Evolutionary conservation across 2,329 filamentous ascomycete genomes (phyloP).

Genomic region (Scolecobasidium constrictum): DNA sequence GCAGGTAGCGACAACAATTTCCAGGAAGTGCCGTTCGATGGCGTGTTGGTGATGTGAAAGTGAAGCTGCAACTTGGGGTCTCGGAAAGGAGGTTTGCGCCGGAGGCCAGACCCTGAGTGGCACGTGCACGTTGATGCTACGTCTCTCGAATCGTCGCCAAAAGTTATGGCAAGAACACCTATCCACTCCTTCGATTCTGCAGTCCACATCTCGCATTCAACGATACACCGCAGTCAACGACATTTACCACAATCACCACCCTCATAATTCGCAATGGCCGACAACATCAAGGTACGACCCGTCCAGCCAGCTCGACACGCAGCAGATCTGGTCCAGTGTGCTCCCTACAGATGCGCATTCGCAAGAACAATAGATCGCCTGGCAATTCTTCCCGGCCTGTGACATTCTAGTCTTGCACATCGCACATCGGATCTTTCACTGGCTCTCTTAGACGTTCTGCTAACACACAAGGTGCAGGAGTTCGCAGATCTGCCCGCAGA

Average conservation of each 20-base stretch:
- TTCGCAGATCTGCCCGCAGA: conserved; percentile 10
- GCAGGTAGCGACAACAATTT: not conserved
- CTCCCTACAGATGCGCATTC: no score
- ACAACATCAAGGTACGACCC: conserved; percentile 9
- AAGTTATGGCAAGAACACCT: no score
- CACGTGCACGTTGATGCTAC: no score
- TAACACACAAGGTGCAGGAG: conserved; percentile 7
- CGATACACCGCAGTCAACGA: no score
- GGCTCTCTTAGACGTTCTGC: not conserved
- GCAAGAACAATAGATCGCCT: no score
- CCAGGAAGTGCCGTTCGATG: not conserved
- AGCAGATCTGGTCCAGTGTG: not conserved
- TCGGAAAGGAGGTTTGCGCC: conserved; percentile 2
- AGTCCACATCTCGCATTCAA: no score
- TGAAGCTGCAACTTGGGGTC: not conserved
- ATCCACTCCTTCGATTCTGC: no score
- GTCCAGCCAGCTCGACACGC: not conserved
- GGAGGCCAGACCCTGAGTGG: not conserved
- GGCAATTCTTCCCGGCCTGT: no score
- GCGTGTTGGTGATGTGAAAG: not conserved
- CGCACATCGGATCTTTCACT: no score
- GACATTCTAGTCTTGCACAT: no score
- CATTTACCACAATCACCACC: no score
- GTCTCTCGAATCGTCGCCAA: no score
- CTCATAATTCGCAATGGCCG: conserved; percentile 8